Conservation (phyloP, 768 basidiomycete genomes). For the Postia placenta region DNA sequence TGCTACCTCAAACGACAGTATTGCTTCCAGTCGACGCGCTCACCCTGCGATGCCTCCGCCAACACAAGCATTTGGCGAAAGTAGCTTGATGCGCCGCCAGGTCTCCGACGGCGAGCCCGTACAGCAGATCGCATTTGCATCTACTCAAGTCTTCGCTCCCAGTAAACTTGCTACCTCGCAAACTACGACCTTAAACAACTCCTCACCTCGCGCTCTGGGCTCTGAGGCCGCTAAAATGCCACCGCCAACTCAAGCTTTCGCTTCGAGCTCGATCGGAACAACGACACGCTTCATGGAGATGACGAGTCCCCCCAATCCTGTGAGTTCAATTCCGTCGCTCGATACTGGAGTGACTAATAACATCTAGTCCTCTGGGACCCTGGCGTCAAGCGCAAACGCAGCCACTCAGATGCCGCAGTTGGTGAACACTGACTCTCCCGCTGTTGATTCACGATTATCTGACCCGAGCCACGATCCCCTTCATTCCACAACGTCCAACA, state of each 20-base stretch:
- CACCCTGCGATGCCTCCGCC: conserved; percentile 9
- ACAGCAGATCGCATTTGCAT: background rate
- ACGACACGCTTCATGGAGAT: background rate
- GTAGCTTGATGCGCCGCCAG: conserved; percentile 23
- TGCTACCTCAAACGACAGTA: background rate
- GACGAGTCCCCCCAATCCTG: background rate
- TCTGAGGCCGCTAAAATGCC: conserved; percentile 2
- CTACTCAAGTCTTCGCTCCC: conserved; percentile 11
- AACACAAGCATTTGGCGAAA: conserved; percentile 32
- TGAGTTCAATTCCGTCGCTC: conserved; percentile 1
- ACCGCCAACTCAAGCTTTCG: conserved; percentile 20
- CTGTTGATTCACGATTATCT: too few relatives aligned
- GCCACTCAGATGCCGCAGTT: conserved; percentile 9
- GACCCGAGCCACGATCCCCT: too few relatives aligned
- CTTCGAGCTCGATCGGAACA: conserved; percentile 16
- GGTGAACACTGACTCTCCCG: background rate
- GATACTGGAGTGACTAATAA: conserved; percentile 27
- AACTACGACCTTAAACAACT: too few relatives aligned
- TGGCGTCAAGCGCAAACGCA: conserved; percentile 26
- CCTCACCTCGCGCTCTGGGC: too few relatives aligned
- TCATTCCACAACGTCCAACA: too few relatives aligned
- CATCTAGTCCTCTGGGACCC: conserved; percentile 18
- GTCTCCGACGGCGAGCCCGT: background rate
- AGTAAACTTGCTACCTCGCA: conserved; percentile 10
- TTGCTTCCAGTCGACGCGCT: too few relatives aligned